These are phyloP conservation scores for Tricholoma terreum DNA, from an alignment of 768 basidiomycete species.

Conservation along the genomic window DNA sequence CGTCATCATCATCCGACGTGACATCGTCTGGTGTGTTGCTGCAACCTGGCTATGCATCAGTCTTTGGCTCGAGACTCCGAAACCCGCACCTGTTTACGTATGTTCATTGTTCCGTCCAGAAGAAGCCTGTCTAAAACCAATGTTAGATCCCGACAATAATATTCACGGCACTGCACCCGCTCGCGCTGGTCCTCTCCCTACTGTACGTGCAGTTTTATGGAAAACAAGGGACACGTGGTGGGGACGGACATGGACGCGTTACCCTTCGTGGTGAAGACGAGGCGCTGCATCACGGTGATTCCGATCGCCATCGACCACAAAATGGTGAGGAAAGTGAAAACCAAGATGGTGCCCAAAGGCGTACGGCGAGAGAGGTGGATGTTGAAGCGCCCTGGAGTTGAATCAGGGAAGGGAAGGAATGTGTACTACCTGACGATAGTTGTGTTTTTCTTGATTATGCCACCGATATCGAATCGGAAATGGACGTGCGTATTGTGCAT, in stretches of 20 bases:
- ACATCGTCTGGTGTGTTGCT: slow-evolving; percentile 74
- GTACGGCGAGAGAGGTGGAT: slow-evolving; percentile 15
- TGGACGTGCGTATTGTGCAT: too few species aligned
- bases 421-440: too few species aligned
- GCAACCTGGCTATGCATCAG: slow-evolving; percentile 72
- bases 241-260: slow-evolving; percentile 6
- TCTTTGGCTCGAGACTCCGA: slow-evolving; percentile 58
- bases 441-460: too few species aligned
- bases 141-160: slow-evolving; percentile 54
- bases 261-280: slow-evolving; percentile 23
- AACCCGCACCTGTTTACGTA: slow-evolving; percentile 64
- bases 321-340: slow-evolving; percentile 1
- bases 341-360: background rate
- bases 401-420: background rate
- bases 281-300: slow-evolving; percentile 8
- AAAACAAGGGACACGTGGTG: background rate
- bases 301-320: background rate
- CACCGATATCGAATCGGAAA: too few species aligned
- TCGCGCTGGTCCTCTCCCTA: slow-evolving; percentile 47
- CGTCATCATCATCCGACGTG: slow-evolving; percentile 53
- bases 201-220: slow-evolving; percentile 35
- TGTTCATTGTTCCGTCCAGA: slow-evolving; percentile 22
- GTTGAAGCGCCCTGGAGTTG: slow-evolving; percentile 16
- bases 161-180: slow-evolving; percentile 67
- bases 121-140: background rate